phyloP scores from a whole-genome alignment of 2,329 filamentous ascomycete species.

The Sphaerulina populicola region DNA sequence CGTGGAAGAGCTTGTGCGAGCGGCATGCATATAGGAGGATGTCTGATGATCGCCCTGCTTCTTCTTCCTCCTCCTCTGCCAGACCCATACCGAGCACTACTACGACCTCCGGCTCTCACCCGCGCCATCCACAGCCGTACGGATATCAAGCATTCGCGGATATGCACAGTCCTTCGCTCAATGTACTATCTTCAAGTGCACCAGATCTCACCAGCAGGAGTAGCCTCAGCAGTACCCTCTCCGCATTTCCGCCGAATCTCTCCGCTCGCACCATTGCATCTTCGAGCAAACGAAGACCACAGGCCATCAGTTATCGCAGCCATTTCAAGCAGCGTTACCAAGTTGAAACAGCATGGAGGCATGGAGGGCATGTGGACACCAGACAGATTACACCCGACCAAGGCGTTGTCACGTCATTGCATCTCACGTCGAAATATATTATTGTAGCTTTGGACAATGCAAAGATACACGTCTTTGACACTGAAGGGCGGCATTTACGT shows the following conservation, averaged over 20 bases:
- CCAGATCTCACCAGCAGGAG: slow-evolving; percentile 38
- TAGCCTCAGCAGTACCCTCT: slow-evolving; percentile 20
- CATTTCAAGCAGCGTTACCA: slow-evolving; percentile 97
- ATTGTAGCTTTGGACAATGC: slow-evolving; percentile 96
- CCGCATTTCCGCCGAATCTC: slow-evolving; percentile 23
- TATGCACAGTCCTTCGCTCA: slow-evolving; percentile 25
- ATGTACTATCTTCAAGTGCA: slow-evolving; percentile 40
- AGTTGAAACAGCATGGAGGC: slow-evolving; percentile 93
- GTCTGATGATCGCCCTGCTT: slow-evolving; percentile 37
- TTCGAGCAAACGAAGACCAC: slow-evolving; percentile 42
- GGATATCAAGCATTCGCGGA: slow-evolving; percentile 24
- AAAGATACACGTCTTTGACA: slow-evolving; percentile 96
- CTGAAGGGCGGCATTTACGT: slow-evolving; percentile 76
- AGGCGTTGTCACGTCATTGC: slow-evolving; percentile 90
- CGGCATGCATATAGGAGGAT: slow-evolving; percentile 77
- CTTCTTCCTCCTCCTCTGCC: slow-evolving; percentile 13
- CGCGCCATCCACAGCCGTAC: slow-evolving; percentile 25
- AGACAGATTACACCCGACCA: slow-evolving; percentile 92
- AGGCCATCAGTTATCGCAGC: slow-evolving; percentile 78
- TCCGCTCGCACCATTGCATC: slow-evolving; percentile 32
- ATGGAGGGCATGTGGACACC: slow-evolving; percentile 73
- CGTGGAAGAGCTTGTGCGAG: slow-evolving; percentile 94
- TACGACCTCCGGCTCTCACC: slow-evolving; percentile 11
- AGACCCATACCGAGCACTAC: slow-evolving; percentile 19
- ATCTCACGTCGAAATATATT: slow-evolving; percentile 91